A percentile compares a stretch with the other conserved stretches of the same genome.
Conservation (phyloP, 768 basidiomycete genomes). For the Naematelia encephala region DNA sequence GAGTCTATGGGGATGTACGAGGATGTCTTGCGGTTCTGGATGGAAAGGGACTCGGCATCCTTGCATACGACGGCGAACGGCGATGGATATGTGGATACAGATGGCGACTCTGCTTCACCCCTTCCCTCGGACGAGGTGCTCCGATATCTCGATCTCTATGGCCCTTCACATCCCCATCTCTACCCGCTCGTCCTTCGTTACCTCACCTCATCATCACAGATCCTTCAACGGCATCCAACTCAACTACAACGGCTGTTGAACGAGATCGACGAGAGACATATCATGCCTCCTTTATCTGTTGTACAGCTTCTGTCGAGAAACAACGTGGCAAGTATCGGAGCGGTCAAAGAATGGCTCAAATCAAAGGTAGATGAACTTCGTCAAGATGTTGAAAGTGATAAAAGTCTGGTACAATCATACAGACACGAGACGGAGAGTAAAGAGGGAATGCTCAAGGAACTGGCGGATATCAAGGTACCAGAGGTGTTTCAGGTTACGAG, state of each 20-base stretch:
- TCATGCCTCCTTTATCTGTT: slow-evolving; percentile 85
- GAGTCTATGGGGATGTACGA: slow-evolving; percentile 95
- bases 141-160: slow-evolving; percentile 71
- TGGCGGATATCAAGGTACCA: slow-evolving; percentile 73
- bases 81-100: slow-evolving; percentile 35
- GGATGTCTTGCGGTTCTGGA: slow-evolving; percentile 89
- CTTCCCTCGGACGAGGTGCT: slow-evolving; percentile 61
- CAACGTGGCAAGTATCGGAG: slow-evolving; percentile 81
- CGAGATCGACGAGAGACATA: slow-evolving; percentile 71
- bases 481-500: slow-evolving; percentile 91
- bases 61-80: slow-evolving; percentile 2
- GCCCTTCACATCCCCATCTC: slow-evolving; percentile 65
- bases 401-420: slow-evolving; percentile 81
- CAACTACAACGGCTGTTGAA: slow-evolving; percentile 72
- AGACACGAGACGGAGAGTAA: slow-evolving; percentile 76
- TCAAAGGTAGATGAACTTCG: slow-evolving; percentile 68
- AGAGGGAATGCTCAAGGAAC: slow-evolving; percentile 72
- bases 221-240: slow-evolving; percentile 66
- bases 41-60: slow-evolving; percentile 60
- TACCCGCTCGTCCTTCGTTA: slow-evolving; percentile 87
- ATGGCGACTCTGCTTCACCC: slow-evolving; percentile 43
- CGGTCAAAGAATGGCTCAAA: slow-evolving; percentile 88
- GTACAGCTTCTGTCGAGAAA: slow-evolving; percentile 86
- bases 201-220: slow-evolving; percentile 73
- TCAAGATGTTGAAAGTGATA: slow-evolving; percentile 79